A percentile compares a stretch with the other conserved stretches of the same genome.
Evolutionary conservation across 2,329 filamentous ascomycete species (phyloP).

Genomic region (Paecilomyces variotii): DNA sequence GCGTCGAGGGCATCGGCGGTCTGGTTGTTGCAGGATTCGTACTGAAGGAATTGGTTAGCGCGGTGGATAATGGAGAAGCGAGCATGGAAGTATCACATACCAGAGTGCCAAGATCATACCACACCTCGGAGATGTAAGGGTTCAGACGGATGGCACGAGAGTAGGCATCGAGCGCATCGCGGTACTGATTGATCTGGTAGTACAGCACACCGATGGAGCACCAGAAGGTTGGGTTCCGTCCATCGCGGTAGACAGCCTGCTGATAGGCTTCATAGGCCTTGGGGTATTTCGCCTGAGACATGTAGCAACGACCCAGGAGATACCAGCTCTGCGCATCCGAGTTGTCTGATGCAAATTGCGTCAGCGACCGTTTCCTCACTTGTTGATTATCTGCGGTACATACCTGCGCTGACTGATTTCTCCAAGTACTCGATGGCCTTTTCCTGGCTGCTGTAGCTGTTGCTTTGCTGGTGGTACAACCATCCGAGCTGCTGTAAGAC

Average conservation of each 20-base stretch:
- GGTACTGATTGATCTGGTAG: conserved; percentile 99
- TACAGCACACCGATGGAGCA: conserved; percentile 98
- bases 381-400: conserved; percentile 23
- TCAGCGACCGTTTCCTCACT: conserved; percentile 1
- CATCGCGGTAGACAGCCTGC: conserved; percentile 95
- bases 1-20: conserved; percentile 93
- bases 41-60: conserved; percentile 44
- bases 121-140: conserved; percentile 97
- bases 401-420: conserved; percentile 89
- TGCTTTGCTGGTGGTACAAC: conserved; percentile 95
- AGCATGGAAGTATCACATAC: conserved; percentile 47
- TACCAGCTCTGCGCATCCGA: conserved; percentile 98
- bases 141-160: conserved; percentile 93
- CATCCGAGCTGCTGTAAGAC: conserved; percentile 96
- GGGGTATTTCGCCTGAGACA: conserved; percentile 98
- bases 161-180: conserved; percentile 94
- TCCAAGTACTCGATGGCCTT: conserved; percentile 94
- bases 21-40: conserved; percentile 98
- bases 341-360: conserved; percentile 55
- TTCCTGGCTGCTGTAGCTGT: conserved; percentile 83
- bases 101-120: conserved; percentile 95
- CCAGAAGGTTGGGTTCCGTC: conserved; percentile 97
- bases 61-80: conserved; percentile 20
- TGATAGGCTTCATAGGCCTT: conserved; percentile 98
- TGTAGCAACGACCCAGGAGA: conserved; percentile 92